phyloP scores from a whole-genome alignment of 169 alveolate genomes.

The Pseudocohnilembus persalinus region DNA sequence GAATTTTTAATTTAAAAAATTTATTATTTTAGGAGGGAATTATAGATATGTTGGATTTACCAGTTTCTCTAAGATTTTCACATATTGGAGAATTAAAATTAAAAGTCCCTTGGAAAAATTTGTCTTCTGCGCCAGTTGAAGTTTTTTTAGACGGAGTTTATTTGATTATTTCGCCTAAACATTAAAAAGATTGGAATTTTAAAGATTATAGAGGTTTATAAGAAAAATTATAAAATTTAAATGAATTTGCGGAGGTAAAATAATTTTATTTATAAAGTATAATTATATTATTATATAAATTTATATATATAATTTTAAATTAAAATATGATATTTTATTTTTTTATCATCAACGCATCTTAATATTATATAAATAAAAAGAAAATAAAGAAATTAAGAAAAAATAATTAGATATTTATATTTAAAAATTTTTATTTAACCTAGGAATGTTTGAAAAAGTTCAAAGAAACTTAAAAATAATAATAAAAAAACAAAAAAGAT shows the following conservation, averaged over 20 bases:
- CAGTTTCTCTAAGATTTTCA: conserved; percentile 23
- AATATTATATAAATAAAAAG: too few species aligned
- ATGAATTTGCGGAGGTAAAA: conserved; percentile 22
- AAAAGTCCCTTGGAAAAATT: conserved; percentile 47
- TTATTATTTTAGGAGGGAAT: neutral
- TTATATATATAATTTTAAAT: too few species aligned
- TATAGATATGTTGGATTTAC: conserved; percentile 44
- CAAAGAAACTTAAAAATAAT: conserved; percentile 12
- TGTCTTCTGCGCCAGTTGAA: conserved; percentile 45
- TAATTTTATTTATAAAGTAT: too few species aligned
- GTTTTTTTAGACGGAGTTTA: conserved; percentile 33
- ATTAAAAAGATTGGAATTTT: conserved; percentile 36
- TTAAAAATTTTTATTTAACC: neutral
- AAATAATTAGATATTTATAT: too few species aligned
- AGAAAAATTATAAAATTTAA: conserved; percentile 19
- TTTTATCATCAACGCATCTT: neutral
- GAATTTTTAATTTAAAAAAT: neutral
- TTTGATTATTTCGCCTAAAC: conserved; percentile 30
- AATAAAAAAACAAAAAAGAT: conserved; percentile 24
- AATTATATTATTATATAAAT: too few species aligned
- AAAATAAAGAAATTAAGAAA: too few species aligned
- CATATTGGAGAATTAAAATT: conserved; percentile 43
- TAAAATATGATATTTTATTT: neutral
- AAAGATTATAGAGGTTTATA: conserved; percentile 32
- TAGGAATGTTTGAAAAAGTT: conserved; percentile 25